Evolutionary conservation across 331 rosid species (phyloP), one percentile per base, ranked within the genome.

Genomic region (Telfairia occidentalis): DNA sequence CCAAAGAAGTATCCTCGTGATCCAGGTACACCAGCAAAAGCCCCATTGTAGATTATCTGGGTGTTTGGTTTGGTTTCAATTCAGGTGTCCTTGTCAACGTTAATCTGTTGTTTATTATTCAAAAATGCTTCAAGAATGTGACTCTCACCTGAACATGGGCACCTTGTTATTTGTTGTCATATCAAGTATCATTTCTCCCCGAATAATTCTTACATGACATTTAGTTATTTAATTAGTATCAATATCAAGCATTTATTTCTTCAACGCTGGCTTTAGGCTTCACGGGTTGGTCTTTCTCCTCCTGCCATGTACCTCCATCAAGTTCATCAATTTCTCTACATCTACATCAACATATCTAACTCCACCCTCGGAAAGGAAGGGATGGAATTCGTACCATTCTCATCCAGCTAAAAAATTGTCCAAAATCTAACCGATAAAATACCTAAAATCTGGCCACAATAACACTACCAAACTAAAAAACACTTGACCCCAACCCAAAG

Each of bases 21-120:
- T 81, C 89, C 96, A 69, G 96, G 97, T 81, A 88, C 88, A 49
- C 96, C 92, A 18, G 89, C 85, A 5, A 90, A 90, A 86, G 80
- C 74, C 78, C 96, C 96, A 61, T 67, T 90, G 82, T 90, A 81
- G 76, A 67, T 59, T 76, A 52, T 28, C 52, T 42, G 70, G 54
- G 61, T 37, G 42, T 57, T 38, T 21, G 74, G 49, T 65, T 60
- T 4, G 59, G 76, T 75, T 63, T 54, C 35, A 24, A 50, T 76
- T 23, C 53, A 49, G 40, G 42, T 42, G 30, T 12, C 46, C 29
- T 61, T 42, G 74, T 28, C 34, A n/a, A 19, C 71, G 7, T 24
- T 2, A 42, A 10, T 42, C 37, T 2, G 64, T 3, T 19, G 46
- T 73, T 52, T 16, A 18, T 32, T 73, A 3, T 45, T 40, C 24